A percentile compares a stretch with the other conserved stretches of the same genome.
Conservation (phyloP, 2,329 filamentous ascomycete genomes). For the Ceratocystis papillata region DNA sequence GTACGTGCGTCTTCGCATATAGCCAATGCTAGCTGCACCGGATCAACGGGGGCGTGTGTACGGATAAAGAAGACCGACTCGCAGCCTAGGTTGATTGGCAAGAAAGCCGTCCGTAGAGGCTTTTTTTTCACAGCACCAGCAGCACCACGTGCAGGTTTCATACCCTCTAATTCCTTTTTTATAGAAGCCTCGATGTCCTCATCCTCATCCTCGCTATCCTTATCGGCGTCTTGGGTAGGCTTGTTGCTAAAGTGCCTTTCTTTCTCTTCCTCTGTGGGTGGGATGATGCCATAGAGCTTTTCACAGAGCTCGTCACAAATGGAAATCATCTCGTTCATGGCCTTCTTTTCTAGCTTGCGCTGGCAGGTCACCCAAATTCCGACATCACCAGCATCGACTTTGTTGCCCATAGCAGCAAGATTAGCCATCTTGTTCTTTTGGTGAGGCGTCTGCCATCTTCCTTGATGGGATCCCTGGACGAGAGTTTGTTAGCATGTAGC, state of each 20-base stretch:
- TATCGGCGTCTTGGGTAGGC: conserved; percentile 26
- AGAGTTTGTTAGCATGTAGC: too few relatives aligned
- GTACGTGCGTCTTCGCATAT: conserved; percentile 46
- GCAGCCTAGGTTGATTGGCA: conserved; percentile 44
- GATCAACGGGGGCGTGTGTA: conserved; percentile 45
- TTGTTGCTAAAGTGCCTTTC: conserved; percentile 25
- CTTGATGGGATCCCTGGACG: conserved; percentile 28
- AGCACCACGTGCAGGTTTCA: conserved; percentile 38
- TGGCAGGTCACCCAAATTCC: conserved; percentile 73
- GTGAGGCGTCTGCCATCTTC: conserved; percentile 52
- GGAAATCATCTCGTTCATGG: conserved; percentile 53
- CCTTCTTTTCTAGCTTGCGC: conserved; percentile 58
- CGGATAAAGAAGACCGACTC: conserved; percentile 55
- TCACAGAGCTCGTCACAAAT: conserved; percentile 60
- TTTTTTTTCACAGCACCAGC: conserved; percentile 25
- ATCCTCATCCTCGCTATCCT: conserved; percentile 34
- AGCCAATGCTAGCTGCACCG: conserved; percentile 42
- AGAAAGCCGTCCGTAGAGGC: conserved; percentile 39
- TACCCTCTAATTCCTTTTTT: conserved; percentile 55
- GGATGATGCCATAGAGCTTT: conserved; percentile 45
- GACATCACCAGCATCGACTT: conserved; percentile 55
- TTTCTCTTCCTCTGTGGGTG: conserved; percentile 30
- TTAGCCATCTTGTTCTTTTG: conserved; percentile 42
- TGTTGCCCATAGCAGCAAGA: conserved; percentile 35
- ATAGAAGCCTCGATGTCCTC: conserved; percentile 66